These are phyloP conservation scores for Selaginella tamariscina DNA, from an alignment of 75 land plant species.

Conservation along the genomic window DNA sequence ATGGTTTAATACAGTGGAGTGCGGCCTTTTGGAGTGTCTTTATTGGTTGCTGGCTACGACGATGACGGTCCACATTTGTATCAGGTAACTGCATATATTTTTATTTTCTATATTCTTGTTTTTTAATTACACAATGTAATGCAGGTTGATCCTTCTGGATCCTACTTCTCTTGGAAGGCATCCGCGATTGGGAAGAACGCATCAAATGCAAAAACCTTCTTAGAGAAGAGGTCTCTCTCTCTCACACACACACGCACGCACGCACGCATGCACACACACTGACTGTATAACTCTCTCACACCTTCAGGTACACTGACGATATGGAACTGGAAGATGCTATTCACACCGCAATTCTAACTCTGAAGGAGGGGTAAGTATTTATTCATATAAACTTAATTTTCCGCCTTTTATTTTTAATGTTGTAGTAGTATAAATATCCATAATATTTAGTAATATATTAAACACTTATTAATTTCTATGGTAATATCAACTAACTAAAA, in stretches of 20 bases:
- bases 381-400: conserved; percentile 1
- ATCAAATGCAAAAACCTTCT: conserved; percentile 96
- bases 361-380: conserved; percentile 81
- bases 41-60: conserved; percentile 94
- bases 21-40: conserved; percentile 95
- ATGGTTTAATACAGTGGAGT: conserved; percentile 98
- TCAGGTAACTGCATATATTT: conserved; percentile 53
- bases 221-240: conserved; percentile 71
- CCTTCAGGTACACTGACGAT: conserved; percentile 83
- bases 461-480: too few species aligned
- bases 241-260: too few species aligned
- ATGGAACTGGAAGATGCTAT: too few species aligned
- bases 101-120: too few species aligned
- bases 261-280: background rate
- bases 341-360: conserved; percentile 96
- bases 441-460: too few species aligned
- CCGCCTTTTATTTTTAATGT: background rate
- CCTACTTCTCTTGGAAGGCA: conserved; percentile 99
- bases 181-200: conserved; percentile 99
- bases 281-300: background rate
- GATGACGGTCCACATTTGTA: conserved; percentile 96
- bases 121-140: too few species aligned
- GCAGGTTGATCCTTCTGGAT: conserved; percentile 99
- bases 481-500: too few species aligned
- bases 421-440: too few species aligned